phyloP scores from a whole-genome alignment of 371 early-diverging fungal species.

The Lichtheimia ramosa region DNA sequence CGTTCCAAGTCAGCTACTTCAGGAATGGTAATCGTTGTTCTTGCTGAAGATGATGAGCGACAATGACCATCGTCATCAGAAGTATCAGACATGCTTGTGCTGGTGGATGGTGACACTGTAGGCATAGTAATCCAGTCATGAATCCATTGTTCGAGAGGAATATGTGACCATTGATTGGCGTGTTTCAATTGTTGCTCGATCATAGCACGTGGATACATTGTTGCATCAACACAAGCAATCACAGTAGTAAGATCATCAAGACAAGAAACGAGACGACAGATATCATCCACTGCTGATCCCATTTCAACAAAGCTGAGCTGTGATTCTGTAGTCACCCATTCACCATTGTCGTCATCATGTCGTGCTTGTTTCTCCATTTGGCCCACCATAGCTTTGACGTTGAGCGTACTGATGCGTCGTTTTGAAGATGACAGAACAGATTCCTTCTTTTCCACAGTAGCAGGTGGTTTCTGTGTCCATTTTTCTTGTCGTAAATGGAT shows the following conservation, averaged over 20 bases:
- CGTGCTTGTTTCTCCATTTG: constrained; percentile 24
- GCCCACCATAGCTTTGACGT: constrained; percentile 23
- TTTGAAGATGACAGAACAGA: not conserved
- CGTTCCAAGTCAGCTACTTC: constrained; percentile 13
- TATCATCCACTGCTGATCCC: too few relatives aligned
- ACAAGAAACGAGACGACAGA: too few relatives aligned
- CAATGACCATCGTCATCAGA: not conserved
- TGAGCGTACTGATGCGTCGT: constrained; percentile 16
- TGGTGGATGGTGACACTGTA: not conserved
- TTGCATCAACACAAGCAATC: too few relatives aligned
- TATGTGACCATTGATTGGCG: too few relatives aligned
- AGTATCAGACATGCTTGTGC: not conserved
- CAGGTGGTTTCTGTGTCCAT: constrained; percentile 16
- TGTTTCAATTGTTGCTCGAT: too few relatives aligned
- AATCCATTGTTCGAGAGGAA: too few relatives aligned
- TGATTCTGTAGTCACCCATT: constrained; percentile 54
- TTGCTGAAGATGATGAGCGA: constrained; percentile 6
- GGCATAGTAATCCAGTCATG: not conserved
- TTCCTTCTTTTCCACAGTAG: not conserved
- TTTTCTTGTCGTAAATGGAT: constrained; percentile 68
- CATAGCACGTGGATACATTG: too few relatives aligned
- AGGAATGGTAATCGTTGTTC: constrained; percentile 12
- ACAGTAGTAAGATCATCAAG: too few relatives aligned
- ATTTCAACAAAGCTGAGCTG: constrained; percentile 98
- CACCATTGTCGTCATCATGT: constrained; percentile 25